phyloP scores from a whole-genome alignment of 441 rosid species.

The Theobroma grandiflorum region DNA sequence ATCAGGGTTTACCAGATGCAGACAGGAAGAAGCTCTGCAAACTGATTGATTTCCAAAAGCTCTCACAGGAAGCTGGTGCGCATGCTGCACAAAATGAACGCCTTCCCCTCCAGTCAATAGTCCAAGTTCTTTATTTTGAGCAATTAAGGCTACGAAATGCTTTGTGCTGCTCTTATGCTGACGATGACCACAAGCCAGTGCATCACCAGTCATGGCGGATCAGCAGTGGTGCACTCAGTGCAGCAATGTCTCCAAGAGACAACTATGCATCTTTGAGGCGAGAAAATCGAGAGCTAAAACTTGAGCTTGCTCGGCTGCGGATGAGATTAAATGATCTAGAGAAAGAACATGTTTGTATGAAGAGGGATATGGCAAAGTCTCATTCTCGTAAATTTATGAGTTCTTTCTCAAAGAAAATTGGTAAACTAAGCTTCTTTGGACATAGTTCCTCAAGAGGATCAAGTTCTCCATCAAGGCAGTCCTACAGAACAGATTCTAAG shows the following conservation, averaged over 20 bases:
- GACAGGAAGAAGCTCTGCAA: conserved; percentile 88
- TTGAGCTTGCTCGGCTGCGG: conserved; percentile 90
- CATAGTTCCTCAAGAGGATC: conserved; percentile 92
- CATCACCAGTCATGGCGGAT: conserved; percentile 89
- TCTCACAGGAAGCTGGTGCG: conserved; percentile 95
- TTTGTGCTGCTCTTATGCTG: conserved; percentile 69
- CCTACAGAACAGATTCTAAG: conserved; percentile 87
- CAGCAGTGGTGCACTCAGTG: conserved; percentile 97
- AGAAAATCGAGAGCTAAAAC: conserved; percentile 91
- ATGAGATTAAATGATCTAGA: conserved; percentile 98
- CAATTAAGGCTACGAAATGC: conserved; percentile 88
- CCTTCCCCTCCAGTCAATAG: conserved; percentile 94
- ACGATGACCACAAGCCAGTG: conserved; percentile 79
- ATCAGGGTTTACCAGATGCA: conserved; percentile 72
- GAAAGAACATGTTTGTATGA: conserved; percentile 97
- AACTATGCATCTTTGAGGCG: conserved; percentile 95
- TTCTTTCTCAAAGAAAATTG: conserved; percentile 89
- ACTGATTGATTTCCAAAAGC: conserved; percentile 92
- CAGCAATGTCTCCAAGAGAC: conserved; percentile 97
- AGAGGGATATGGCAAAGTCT: conserved; percentile 93
- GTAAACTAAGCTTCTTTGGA: conserved; percentile 81
- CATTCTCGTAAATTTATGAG: conserved; percentile 86
- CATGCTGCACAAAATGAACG: conserved; percentile 98
- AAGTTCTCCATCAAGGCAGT: conserved; percentile 90
- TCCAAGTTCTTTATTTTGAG: conserved; percentile 97